A percentile compares a stretch with the other conserved stretches of the same genome.
phyloP scores from a whole-genome alignment of 2,329 filamentous ascomycete species.

The Aspergillus amoenus region DNA sequence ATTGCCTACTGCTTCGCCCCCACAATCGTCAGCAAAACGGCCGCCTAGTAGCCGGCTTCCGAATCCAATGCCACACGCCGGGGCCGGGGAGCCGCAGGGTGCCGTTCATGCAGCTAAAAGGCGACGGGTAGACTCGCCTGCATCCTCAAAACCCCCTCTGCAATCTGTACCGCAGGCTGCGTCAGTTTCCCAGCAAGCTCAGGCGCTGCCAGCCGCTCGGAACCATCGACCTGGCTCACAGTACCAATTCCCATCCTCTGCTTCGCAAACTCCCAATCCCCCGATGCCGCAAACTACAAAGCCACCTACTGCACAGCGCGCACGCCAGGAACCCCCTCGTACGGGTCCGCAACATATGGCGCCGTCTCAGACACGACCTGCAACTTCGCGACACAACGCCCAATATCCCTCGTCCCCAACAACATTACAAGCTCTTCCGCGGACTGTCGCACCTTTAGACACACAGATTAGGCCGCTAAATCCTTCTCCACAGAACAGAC shows the following conservation, averaged over 20 bases:
- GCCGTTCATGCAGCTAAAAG: slow-evolving; percentile 13
- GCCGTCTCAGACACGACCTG: background rate
- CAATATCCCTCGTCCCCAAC: background rate
- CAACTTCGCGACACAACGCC: background rate
- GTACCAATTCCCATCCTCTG: background rate
- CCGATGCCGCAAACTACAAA: background rate
- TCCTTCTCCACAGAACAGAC: background rate
- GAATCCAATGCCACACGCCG: background rate
- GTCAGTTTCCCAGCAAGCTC: background rate
- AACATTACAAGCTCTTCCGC: background rate
- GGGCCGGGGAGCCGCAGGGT: background rate
- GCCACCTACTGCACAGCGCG: background rate
- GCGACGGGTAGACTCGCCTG: slow-evolving; percentile 12
- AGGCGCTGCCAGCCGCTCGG: background rate
- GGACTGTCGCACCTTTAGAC: background rate
- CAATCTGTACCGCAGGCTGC: background rate
- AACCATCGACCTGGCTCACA: background rate
- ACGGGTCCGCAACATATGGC: background rate
- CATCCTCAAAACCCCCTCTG: background rate
- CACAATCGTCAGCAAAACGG: slow-evolving; percentile 1
- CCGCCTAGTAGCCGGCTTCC: background rate
- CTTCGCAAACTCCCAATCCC: background rate
- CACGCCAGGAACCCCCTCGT: background rate
- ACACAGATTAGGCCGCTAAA: background rate
- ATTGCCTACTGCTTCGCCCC: background rate